These are phyloP conservation scores for Diutina siamensis DNA, from an alignment of 1,139 yeast species.

Conservation along the genomic window DNA sequence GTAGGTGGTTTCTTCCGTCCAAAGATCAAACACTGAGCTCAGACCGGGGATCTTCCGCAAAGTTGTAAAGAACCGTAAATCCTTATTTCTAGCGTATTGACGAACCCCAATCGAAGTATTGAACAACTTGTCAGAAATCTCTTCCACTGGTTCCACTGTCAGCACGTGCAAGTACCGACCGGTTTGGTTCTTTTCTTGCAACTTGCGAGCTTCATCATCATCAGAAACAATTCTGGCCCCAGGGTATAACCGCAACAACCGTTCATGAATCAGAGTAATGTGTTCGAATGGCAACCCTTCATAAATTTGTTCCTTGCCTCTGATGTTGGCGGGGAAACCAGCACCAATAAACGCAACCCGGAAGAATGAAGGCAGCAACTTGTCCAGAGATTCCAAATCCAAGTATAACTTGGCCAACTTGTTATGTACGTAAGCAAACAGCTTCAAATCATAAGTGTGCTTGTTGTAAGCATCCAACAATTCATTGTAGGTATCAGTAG, in stretches of 20 bases:
- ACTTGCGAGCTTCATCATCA: conserved; percentile 48
- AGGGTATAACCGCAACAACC: conserved; percentile 65
- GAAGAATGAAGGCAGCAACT: conserved; percentile 69
- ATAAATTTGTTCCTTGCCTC: conserved; percentile 69
- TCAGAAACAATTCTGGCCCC: conserved; percentile 68
- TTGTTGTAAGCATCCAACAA: conserved; percentile 65
- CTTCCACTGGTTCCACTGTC: conserved; percentile 59
- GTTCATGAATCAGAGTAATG: conserved; percentile 70
- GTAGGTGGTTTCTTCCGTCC: conserved; percentile 83
- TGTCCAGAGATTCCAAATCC: conserved; percentile 59
- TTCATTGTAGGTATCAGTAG: conserved; percentile 68
- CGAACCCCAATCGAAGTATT: conserved; percentile 49
- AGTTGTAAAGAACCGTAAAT: conserved; percentile 58
- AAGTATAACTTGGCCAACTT: conserved; percentile 59
- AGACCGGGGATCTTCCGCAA: conserved; percentile 69
- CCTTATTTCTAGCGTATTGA: conserved; percentile 60
- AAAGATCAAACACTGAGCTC: conserved; percentile 59
- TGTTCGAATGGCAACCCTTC: conserved; percentile 88
- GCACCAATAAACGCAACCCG: conserved; percentile 72
- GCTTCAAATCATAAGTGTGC: conserved; percentile 64
- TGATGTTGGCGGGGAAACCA: conserved; percentile 70
- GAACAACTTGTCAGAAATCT: conserved; percentile 35
- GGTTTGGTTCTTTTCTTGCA: conserved; percentile 40
- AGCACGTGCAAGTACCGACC: conserved; percentile 69
- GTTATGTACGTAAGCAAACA: conserved; percentile 63